Evolutionary conservation across 106 monocot genomes (phyloP).

Genomic region (Vanilla planifolia): DNA sequence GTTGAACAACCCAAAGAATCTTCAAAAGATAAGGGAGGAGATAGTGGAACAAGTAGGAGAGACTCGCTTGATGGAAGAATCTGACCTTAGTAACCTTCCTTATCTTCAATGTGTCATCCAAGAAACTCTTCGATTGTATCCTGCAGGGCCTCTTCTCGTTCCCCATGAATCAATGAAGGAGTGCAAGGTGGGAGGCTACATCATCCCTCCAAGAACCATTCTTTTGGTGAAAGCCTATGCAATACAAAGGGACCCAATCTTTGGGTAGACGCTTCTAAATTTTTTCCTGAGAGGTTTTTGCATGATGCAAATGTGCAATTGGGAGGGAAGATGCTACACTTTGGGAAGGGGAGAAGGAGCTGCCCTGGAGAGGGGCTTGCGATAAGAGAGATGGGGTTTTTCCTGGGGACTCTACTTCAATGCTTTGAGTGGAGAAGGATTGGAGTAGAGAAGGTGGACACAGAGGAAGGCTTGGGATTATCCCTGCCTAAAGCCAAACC

Average conservation of each 20-base stretch:
- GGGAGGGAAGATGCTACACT: not conserved
- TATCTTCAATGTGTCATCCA: constrained; percentile 2
- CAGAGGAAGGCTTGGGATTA: constrained; percentile 2
- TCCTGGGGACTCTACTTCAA: constrained; percentile 15
- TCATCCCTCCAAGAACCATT: constrained; percentile 1
- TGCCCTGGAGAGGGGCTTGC: constrained; percentile 15
- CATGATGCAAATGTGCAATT: not conserved
- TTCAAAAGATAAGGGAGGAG: not conserved
- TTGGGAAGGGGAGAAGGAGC: constrained; percentile 20
- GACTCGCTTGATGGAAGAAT: not conserved
- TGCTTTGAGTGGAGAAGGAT: constrained; percentile 21
- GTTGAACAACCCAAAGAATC: constrained; percentile 9
- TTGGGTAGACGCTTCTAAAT: not conserved
- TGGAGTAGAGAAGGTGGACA: constrained; percentile 8
- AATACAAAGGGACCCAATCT: constrained; percentile 5
- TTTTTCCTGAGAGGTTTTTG: constrained; percentile 4
- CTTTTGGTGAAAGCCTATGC: not conserved
- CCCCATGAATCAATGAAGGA: constrained; percentile 4
- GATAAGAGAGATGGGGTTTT: constrained; percentile 3
- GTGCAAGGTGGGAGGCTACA: not conserved
- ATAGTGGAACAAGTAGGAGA: not conserved
- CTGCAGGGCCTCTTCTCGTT: constrained; percentile 1
- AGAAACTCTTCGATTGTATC: constrained; percentile 9
- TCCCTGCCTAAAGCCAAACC: constrained; percentile 3
- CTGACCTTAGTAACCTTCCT: constrained; percentile 1